phyloP scores from a whole-genome alignment of 495 filamentous ascomycete genomes.

The Neurospora tetraspora region DNA sequence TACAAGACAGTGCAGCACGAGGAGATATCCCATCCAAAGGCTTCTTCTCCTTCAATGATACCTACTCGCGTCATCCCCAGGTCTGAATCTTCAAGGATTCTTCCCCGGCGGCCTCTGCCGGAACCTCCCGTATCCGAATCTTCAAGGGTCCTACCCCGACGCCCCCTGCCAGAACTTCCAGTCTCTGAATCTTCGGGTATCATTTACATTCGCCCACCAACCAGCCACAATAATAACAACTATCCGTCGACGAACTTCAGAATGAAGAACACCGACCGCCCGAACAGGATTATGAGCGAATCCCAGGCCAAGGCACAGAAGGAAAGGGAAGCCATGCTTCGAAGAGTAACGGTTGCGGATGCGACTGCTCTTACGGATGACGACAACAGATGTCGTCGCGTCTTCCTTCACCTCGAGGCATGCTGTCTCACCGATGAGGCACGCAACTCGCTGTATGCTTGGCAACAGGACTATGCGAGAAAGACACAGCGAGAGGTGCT shows the following conservation, averaged over 20 bases:
- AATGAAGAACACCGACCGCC: neutral
- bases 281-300: neutral
- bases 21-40: neutral
- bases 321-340: neutral
- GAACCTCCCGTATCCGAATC: neutral
- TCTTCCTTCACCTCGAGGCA: slow-evolving; percentile 37
- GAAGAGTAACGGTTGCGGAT: neutral
- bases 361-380: slow-evolving; percentile 24
- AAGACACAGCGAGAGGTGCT: slow-evolving; percentile 10
- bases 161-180: neutral
- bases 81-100: neutral
- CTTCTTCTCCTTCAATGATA: neutral
- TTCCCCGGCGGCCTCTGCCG: neutral
- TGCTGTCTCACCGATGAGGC: slow-evolving; percentile 42
- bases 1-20: neutral
- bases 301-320: neutral
- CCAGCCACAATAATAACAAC: neutral
- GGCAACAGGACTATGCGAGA: slow-evolving; percentile 36
- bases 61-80: neutral
- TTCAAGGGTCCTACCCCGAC: neutral
- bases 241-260: neutral
- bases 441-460: slow-evolving; percentile 34
- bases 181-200: neutral
- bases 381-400: slow-evolving; percentile 32
- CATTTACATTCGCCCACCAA: neutral